Percentiles rank a stretch among this genome's conserved stretches.
phyloP scores from a whole-genome alignment of 805 yeast species.

The Cyberlindnera euphorbiae region DNA sequence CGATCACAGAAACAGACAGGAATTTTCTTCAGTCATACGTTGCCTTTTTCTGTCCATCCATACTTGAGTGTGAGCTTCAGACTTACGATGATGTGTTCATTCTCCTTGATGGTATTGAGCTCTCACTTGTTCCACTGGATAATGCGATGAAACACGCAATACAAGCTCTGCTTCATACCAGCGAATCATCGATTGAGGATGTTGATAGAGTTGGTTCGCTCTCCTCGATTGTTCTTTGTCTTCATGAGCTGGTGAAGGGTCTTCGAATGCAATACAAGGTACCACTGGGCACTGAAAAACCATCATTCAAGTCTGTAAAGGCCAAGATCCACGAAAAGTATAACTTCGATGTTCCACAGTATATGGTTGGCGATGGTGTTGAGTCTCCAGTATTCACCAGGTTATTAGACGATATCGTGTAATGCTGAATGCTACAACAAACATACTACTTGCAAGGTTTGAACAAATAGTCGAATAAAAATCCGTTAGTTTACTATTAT shows the following conservation, averaged over 20 bases:
- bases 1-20: conserved; percentile 14
- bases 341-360: not conserved
- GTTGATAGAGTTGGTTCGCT: conserved; percentile 1
- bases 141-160: conserved; percentile 4
- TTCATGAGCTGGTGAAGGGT: conserved; percentile 4
- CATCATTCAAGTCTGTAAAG: conserved; percentile 1
- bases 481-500: no score
- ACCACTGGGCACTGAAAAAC: conserved; percentile 1
- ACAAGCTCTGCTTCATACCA: not conserved
- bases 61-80: conserved; percentile 36
- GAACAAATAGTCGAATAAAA: not conserved
- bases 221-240: not conserved
- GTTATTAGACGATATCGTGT: conserved; percentile 1
- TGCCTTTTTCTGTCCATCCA: conserved; percentile 32
- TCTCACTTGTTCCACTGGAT: conserved; percentile 9
- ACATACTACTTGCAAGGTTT: not conserved
- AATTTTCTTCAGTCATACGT: conserved; percentile 25
- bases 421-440: not conserved
- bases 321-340: conserved; percentile 6
- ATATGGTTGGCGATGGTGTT: not conserved
- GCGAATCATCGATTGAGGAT: not conserved
- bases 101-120: conserved; percentile 40
- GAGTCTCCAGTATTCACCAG: conserved; percentile 1
- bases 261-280: conserved; percentile 2
- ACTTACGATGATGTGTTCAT: conserved; percentile 49